phyloP scores from a whole-genome alignment of 2,329 filamentous ascomycete genomes.

The Aureobasidium namibiae region DNA sequence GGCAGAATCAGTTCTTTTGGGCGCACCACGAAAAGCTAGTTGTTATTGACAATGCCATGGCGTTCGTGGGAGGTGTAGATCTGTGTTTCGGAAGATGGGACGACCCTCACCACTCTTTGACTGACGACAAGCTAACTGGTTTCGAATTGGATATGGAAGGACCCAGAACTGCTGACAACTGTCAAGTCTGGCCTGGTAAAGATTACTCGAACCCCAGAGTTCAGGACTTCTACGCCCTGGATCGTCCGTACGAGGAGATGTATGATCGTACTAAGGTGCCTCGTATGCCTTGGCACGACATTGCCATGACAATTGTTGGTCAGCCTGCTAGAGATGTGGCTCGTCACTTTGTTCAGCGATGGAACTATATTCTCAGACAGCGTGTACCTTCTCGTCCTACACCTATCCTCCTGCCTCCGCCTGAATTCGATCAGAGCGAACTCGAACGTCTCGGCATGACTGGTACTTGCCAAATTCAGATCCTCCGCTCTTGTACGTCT shows the following conservation, averaged over 20 bases:
- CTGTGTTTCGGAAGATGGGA: conserved; percentile 97
- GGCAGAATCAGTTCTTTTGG: conserved; percentile 99
- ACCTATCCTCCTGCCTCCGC: conserved; percentile 85
- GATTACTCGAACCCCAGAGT: conserved; percentile 96
- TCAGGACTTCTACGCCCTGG: conserved; percentile 86
- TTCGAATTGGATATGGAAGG: conserved; percentile 68
- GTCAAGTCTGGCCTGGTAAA: conserved; percentile 93
- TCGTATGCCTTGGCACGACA: conserved; percentile 98
- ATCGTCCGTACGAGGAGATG: conserved; percentile 97
- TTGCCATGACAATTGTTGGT: conserved; percentile 94
- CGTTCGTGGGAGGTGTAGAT: conserved; percentile 92
- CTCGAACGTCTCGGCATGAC: conserved; percentile 80
- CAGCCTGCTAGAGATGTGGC: conserved; percentile 91
- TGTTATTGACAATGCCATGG: conserved; percentile 89
- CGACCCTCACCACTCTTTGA: conserved; percentile 81
- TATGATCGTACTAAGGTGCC: conserved; percentile 84
- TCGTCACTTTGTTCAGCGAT: conserved; percentile 91
- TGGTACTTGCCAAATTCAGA: conserved; percentile 94
- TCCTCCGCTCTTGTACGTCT: conserved; percentile 77
- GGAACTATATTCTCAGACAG: conserved; percentile 93
- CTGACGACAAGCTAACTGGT: conserved; percentile 89
- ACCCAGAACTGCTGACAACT: conserved; percentile 86
- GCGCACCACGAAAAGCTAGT: conserved; percentile 98
- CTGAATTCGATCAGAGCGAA: conserved; percentile 80
- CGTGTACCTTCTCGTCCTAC: conserved; percentile 89